Evolutionary conservation across 768 basidiomycete species (phyloP), one percentile per base, ranked within the genome.

Genomic region (Tricholoma furcatifolium): DNA sequence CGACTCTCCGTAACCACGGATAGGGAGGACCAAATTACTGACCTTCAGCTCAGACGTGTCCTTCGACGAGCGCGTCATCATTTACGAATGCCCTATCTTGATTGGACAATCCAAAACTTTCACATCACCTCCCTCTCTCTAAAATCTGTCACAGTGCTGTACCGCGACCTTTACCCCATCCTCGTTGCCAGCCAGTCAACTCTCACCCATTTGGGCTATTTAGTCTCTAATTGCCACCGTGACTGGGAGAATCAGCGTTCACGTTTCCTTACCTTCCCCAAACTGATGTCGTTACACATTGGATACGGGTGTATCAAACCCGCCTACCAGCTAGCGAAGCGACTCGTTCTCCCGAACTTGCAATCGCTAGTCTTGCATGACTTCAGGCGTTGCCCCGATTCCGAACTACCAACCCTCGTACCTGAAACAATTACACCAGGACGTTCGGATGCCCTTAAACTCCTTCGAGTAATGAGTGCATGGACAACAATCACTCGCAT

Each of bases 121-220:
- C 51, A 50, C 14, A 50, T 60, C 39, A 60, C 56, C 8, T 58
- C 46, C 42, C 36, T 60, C n/a, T 58, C 56, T 21, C 30, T 60
- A 21, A 60, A 60, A 31, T 57, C 53, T 27, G 24, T 50, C 14
- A 44, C 50, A 32, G 41, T 60, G 9, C 12, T 41, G 43, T 40
- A 36, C 14, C 38, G 48, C 12, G 49, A 55, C 3, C 56, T 60
- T 6, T 53, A 53, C 36, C 54, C 56, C 18, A 50, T 60, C 32
- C 56, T 60, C 18, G 36, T 58, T n/a, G 41, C 53, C 49, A 50
- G 56, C 12, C 60, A 56, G 11, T 45, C 54, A 11, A 61, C 54
- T 15, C 54, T 61, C 41, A 11, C 40, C 11, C 53, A 56, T 24
- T 36, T 61, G 17, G 60, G 59, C 45, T 54, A 56, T 15, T 61